phyloP scores from a whole-genome alignment of 1,139 yeast genomes.

The Kodamaea derodonti region DNA sequence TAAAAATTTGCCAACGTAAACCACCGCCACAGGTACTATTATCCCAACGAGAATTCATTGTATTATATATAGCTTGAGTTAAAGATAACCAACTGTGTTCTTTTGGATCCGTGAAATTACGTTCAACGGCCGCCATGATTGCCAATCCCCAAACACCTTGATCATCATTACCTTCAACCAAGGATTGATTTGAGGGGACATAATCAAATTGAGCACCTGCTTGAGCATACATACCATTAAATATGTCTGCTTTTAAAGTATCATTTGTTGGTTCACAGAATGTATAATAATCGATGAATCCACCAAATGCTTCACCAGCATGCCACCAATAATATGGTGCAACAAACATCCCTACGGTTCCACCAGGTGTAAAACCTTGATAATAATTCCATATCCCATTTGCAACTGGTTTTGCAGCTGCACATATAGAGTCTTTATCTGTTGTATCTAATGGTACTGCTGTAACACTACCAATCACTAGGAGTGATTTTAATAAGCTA shows the following conservation, averaged over 20 bases:
- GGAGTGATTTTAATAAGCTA: slow-evolving; percentile 5
- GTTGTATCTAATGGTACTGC: slow-evolving; percentile 20
- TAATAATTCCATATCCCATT: slow-evolving; percentile 59
- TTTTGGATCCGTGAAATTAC: slow-evolving; percentile 50
- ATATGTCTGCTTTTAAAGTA: slow-evolving; percentile 36
- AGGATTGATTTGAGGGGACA: slow-evolving; percentile 56
- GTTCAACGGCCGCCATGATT: slow-evolving; percentile 57
- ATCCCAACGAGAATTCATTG: slow-evolving; percentile 92
- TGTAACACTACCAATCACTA: slow-evolving; percentile 9
- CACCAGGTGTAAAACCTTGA: slow-evolving; percentile 49
- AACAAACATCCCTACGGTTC: slow-evolving; percentile 56
- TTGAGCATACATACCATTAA: slow-evolving; percentile 46
- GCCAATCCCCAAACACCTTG: slow-evolving; percentile 71
- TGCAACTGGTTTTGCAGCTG: slow-evolving; percentile 45
- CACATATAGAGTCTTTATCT: slow-evolving; percentile 38
- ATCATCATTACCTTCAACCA: slow-evolving; percentile 70
- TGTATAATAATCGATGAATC: slow-evolving; percentile 50
- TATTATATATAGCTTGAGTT: slow-evolving; percentile 81
- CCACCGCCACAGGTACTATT: slow-evolving; percentile 74
- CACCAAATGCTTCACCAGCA: slow-evolving; percentile 67
- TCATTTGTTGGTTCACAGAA: slow-evolving; percentile 43
- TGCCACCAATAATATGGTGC: slow-evolving; percentile 72
- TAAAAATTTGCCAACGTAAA: slow-evolving; percentile 92
- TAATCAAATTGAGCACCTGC: slow-evolving; percentile 51
- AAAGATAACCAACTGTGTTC: slow-evolving; percentile 68